Evolutionary conservation across 1,139 yeast species (phyloP).

Genomic region (Hyphopichia khmerensis): DNA sequence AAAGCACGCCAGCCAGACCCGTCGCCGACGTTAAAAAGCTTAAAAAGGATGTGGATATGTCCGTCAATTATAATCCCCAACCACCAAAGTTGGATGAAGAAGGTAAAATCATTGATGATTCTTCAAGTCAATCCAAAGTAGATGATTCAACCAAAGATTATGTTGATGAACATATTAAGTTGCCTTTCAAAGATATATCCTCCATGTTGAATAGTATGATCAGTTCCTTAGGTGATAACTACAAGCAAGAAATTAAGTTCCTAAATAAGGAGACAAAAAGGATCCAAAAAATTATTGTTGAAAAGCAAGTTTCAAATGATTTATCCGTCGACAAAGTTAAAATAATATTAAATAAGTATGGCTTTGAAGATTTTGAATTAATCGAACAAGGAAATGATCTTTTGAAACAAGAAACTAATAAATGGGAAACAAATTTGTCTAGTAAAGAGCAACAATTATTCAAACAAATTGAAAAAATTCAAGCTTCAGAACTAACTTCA

Average conservation of each 20-base stretch:
- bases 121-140: conserved; percentile 1
- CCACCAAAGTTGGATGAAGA: conserved; percentile 36
- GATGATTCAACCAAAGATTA: conserved; percentile 1
- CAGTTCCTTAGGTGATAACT: conserved; percentile 44
- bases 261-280: conserved; percentile 20
- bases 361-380: conserved; percentile 22
- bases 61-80: conserved; percentile 22
- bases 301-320: conserved; percentile 17
- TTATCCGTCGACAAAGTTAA: conserved; percentile 15
- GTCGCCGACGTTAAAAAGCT: conserved; percentile 4
- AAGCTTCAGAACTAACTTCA: conserved; percentile 14
- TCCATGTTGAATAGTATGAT: conserved; percentile 43
- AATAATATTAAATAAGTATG: conserved; percentile 19
- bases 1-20: conserved; percentile 24
- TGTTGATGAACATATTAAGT: conserved; percentile 9
- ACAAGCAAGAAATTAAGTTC: conserved; percentile 23
- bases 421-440: conserved; percentile 28
- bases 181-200: conserved; percentile 34
- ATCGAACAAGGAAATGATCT: conserved; percentile 29
- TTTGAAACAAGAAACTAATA: conserved; percentile 18
- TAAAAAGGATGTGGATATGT: neutral
- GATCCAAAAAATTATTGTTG: conserved; percentile 17
- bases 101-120: conserved; percentile 24
- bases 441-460: conserved; percentile 34
- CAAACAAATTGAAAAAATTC: conserved; percentile 27